Percentiles rank a stretch among this genome's conserved stretches.
These are phyloP conservation scores for Luzula sylvatica DNA, from an alignment of 176 grass and related monocot genomes.

Conservation along the genomic window DNA sequence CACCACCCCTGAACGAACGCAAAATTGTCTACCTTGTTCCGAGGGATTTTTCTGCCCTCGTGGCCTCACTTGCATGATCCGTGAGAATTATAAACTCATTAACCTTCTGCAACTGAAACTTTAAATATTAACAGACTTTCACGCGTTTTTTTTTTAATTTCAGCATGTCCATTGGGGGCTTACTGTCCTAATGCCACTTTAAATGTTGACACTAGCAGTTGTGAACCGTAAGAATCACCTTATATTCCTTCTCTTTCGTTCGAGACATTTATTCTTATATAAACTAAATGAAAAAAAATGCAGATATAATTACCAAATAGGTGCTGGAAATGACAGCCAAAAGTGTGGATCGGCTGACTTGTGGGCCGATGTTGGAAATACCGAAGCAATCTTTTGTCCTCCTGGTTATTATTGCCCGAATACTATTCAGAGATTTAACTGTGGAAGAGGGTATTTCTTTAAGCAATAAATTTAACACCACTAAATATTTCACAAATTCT, in stretches of 20 bases:
- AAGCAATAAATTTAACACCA: no score
- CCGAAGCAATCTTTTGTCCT: slow-evolving; percentile 65
- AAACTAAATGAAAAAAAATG: not conserved
- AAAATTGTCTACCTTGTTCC: slow-evolving; percentile 39
- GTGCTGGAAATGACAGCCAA: slow-evolving; percentile 32
- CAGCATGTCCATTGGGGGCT: slow-evolving; percentile 85
- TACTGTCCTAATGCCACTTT: slow-evolving; percentile 53
- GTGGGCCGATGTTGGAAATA: slow-evolving; percentile 66
- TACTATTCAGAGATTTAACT: slow-evolving; percentile 33
- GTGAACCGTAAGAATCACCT: slow-evolving; percentile 80
- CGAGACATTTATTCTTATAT: not conserved
- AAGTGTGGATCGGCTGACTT: slow-evolving; percentile 61
- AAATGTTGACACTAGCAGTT: slow-evolving; percentile 47
- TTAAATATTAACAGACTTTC: no score
- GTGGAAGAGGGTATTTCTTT: slow-evolving; percentile 67
- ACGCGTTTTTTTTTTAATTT: not conserved
- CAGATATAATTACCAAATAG: slow-evolving; percentile 83
- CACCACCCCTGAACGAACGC: slow-evolving; percentile 28
- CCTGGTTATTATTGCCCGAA: slow-evolving; percentile 72
- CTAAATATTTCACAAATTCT: not conserved
- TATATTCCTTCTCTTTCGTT: not conserved
- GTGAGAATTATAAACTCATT: slow-evolving; percentile 26
- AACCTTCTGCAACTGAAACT: no score
- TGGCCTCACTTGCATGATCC: slow-evolving; percentile 85
- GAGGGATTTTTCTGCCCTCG: slow-evolving; percentile 88